phyloP scores from a whole-genome alignment of 805 yeast genomes.

The Teunomyces lycoperdinae region DNA sequence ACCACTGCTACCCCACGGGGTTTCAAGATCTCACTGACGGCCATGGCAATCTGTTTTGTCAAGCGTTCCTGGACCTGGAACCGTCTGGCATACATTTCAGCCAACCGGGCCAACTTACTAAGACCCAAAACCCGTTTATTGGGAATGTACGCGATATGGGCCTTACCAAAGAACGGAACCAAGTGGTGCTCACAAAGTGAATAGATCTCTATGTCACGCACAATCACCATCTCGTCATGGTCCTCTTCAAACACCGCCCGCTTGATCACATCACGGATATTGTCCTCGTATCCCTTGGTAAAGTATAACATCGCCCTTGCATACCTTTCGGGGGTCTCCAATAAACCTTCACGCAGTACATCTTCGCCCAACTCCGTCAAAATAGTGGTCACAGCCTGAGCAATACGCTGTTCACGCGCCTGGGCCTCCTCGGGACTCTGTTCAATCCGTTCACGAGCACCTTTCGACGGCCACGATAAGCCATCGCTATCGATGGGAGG shows the following conservation, averaged over 20 bases:
- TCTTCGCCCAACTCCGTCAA: constrained; percentile 90
- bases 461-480: constrained; percentile 88
- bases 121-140: constrained; percentile 89
- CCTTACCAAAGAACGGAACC: constrained; percentile 96
- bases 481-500: constrained; percentile 91
- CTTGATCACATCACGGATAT: constrained; percentile 86
- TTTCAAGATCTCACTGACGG: constrained; percentile 81
- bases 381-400: constrained; percentile 77
- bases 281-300: constrained; percentile 96
- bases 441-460: constrained; percentile 76
- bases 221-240: constrained; percentile 99
- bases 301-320: constrained; percentile 95
- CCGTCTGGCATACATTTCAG: constrained; percentile 95
- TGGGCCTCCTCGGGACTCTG: constrained; percentile 62
- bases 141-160: constrained; percentile 97
- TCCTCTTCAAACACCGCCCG: constrained; percentile 97
- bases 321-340: constrained; percentile 93
- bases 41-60: constrained; percentile 97
- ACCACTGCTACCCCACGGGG: constrained; percentile 99
- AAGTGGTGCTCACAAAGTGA: constrained; percentile 96
- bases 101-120: constrained; percentile 88
- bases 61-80: constrained; percentile 97
- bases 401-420: constrained; percentile 72
- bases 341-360: constrained; percentile 77
- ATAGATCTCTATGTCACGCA: constrained; percentile 87